Base-by-base conservation (phyloP, 1,284 basidiomycete species). In the Stereum hirsutum region DNA sequence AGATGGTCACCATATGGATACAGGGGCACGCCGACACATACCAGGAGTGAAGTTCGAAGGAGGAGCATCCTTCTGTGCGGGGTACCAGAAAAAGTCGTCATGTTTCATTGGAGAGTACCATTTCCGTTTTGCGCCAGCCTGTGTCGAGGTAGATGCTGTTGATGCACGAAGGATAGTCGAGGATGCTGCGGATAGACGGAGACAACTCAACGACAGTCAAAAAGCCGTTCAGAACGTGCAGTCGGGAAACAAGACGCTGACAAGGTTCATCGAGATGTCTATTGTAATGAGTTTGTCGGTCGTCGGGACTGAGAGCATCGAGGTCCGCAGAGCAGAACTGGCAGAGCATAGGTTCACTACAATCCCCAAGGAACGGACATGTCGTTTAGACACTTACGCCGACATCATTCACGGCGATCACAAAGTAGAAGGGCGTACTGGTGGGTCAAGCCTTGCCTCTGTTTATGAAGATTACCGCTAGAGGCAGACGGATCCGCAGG, bases 31-130 rank as follows among this genome's bases (percentile, higher is more conserved):
- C 3, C 14, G 33, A 19, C 11, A 35, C 33, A 14, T 56, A 86
- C 88, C 81, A 45, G 89, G 88, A 0, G 76, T 78, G 54, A 75
- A 81, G 54, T 86, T 89, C 4, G 52, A 46, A 0, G 89, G 89
- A n/a, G 82, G 79, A 2, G 61, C 47, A 2, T 46, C 56, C 2
- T 56, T 47, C 44, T 65, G 63, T 5, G 71, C 51, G 10, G 73
- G 58, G 57, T 78, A 64, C 86, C 85, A 89, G 56, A 87, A 89
- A 2, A 63, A 42, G 50, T 84, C 82, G 27, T 66, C 48, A 10
- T 12, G 4, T 12, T 15, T 21, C 26, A 11, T 36, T 19, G 12
- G 15, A 31, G 4, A 19, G 4, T 36, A 11, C 8, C 14, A 19
- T 19, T 3, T 36, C 28, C 34, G 34, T n/a, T 3, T 3, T 2